These are phyloP conservation scores for Entomortierella lignicola DNA, from an alignment of 192 early-diverging fungal species.

Conservation along the genomic window DNA sequence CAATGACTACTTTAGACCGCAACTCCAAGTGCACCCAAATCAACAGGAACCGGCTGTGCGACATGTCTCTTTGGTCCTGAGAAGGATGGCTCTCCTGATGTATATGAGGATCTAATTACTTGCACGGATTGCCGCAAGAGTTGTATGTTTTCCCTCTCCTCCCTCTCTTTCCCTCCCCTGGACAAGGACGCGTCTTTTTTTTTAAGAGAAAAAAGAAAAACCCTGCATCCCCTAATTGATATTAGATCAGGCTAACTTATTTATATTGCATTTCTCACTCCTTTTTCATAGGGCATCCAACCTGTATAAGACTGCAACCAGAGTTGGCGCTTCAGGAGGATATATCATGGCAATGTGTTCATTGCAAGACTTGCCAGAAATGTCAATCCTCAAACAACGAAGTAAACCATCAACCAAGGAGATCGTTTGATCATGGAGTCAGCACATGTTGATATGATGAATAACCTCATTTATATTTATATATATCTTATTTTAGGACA, in stretches of 20 bases:
- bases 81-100: constrained; percentile 53
- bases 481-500: constrained; percentile 38
- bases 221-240: not conserved
- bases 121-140: constrained; percentile 63
- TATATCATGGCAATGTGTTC: constrained; percentile 62
- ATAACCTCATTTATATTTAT: not conserved
- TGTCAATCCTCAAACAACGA: constrained; percentile 57
- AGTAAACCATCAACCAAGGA: constrained; percentile 15
- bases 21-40: constrained; percentile 19
- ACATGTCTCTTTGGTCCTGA: constrained; percentile 53
- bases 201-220: not conserved
- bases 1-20: constrained; percentile 5
- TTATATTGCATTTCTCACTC: not conserved
- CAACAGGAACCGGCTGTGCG: constrained; percentile 35
- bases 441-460: not conserved
- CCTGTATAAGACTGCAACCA: constrained; percentile 52
- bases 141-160: no score
- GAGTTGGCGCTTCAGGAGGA: constrained; percentile 47
- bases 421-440: not conserved
- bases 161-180: no score
- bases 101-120: constrained; percentile 53
- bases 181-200: not conserved
- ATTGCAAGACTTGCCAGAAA: constrained; percentile 63
- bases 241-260: not conserved
- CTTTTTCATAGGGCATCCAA: constrained; percentile 49